phyloP scores from a whole-genome alignment of 108 stramenopile genomes.

The Discostella pseudostelligera region DNA sequence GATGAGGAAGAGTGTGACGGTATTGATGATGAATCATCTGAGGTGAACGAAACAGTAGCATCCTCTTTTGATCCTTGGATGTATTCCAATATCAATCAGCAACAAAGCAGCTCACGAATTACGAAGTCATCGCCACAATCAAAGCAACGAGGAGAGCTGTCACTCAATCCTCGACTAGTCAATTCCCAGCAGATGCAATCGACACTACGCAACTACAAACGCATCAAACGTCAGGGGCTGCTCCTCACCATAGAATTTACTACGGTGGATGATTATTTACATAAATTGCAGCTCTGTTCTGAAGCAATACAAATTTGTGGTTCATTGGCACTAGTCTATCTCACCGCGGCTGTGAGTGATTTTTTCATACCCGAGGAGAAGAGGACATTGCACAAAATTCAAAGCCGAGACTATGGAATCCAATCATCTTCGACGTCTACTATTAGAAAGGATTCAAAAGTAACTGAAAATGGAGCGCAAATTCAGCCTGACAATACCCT shows the following conservation, averaged over 20 bases:
- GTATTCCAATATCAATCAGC: conserved; percentile 15
- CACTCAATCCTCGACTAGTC: conserved; percentile 58
- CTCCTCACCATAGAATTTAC: conserved; percentile 76
- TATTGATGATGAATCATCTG: conserved; percentile 36
- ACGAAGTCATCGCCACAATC: conserved; percentile 1
- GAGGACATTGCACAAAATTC: conserved; percentile 92
- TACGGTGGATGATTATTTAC: conserved; percentile 86
- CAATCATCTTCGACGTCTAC: not conserved
- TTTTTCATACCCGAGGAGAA: conserved; percentile 89
- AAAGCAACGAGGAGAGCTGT: conserved; percentile 23
- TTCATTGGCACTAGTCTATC: conserved; percentile 72
- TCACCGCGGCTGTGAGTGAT: conserved; percentile 96
- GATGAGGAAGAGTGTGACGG: conserved; percentile 45
- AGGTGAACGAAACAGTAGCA: conserved; percentile 8
- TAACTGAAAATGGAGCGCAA: not conserved
- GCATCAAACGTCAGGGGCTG: conserved; percentile 56
- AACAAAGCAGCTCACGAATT: not conserved
- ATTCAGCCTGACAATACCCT: conserved; percentile 44
- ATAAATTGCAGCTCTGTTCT: conserved; percentile 64
- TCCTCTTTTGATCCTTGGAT: conserved; percentile 31
- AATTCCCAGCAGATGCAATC: conserved; percentile 55
- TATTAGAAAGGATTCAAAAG: conserved; percentile 11
- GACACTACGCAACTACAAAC: conserved; percentile 47
- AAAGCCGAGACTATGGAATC: conserved; percentile 59
- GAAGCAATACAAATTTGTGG: conserved; percentile 51